phyloP scores from a whole-genome alignment of 2,329 filamentous ascomycete species.

The Emydomyces testavorans region DNA sequence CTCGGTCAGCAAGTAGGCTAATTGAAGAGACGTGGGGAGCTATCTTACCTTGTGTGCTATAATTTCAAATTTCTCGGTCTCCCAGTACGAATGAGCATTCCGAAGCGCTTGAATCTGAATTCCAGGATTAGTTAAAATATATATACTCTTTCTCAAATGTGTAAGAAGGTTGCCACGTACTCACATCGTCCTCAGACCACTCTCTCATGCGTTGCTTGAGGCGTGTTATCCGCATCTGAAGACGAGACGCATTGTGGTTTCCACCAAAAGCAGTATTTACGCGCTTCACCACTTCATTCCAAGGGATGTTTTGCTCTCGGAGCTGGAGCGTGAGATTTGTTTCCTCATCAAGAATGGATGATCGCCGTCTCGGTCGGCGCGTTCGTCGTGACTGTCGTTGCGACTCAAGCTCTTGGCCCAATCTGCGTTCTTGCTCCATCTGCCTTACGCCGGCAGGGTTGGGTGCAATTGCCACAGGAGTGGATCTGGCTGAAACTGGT shows the following conservation, averaged over 20 bases:
- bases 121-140: slow-evolving; percentile 11
- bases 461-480: slow-evolving; percentile 30
- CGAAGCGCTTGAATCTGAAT: slow-evolving; percentile 28
- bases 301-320: slow-evolving; percentile 28
- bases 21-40: not conserved
- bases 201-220: slow-evolving; percentile 25
- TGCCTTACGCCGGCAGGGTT: slow-evolving; percentile 31
- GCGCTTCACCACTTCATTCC: slow-evolving; percentile 30
- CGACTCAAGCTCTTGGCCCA: slow-evolving; percentile 21
- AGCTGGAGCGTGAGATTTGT: slow-evolving; percentile 30
- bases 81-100: slow-evolving; percentile 29
- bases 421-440: slow-evolving; percentile 28
- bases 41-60: slow-evolving; percentile 30
- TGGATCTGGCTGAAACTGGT: slow-evolving; percentile 20
- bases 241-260: slow-evolving; percentile 29
- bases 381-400: slow-evolving; percentile 17
- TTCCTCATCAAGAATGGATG: slow-evolving; percentile 32
- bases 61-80: slow-evolving; percentile 29
- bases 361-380: slow-evolving; percentile 11
- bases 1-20: not conserved
- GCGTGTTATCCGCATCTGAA: slow-evolving; percentile 35
- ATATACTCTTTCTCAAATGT: not conserved
- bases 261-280: slow-evolving; percentile 30
- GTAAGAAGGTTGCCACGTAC: slow-evolving; percentile 25
- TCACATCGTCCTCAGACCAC: slow-evolving; percentile 37